Evolutionary conservation across 306 rosid genomes (phyloP).

Genomic region (Prunus davidiana): DNA sequence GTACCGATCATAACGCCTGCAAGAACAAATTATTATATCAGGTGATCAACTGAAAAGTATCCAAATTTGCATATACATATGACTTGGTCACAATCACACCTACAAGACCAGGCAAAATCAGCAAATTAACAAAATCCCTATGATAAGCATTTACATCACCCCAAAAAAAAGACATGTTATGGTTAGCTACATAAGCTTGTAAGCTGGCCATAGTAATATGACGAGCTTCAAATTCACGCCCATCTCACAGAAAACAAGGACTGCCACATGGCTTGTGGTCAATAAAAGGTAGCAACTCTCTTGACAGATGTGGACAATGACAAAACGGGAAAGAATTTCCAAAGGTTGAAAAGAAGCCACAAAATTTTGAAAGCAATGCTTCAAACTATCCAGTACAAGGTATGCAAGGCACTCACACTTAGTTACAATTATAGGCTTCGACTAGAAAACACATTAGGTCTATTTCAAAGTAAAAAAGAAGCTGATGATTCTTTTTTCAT

Average conservation of each 20-base stretch:
- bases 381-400: background rate
- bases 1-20: constrained; percentile 85
- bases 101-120: background rate
- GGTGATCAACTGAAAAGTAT: background rate
- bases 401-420: background rate
- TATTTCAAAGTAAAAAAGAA: background rate
- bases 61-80: background rate
- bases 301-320: background rate
- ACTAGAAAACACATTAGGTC: background rate
- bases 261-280: background rate
- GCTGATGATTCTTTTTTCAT: background rate
- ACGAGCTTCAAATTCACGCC: background rate
- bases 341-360: background rate
- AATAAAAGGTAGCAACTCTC: background rate
- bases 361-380: background rate
- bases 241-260: background rate
- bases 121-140: background rate
- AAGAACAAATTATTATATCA: constrained; percentile 14
- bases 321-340: background rate
- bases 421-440: background rate
- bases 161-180: no score
- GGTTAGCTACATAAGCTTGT: background rate
- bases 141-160: background rate
- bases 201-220: no score
- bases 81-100: background rate